phyloP scores from a whole-genome alignment of 805 yeast species.

The Candida germanica region DNA sequence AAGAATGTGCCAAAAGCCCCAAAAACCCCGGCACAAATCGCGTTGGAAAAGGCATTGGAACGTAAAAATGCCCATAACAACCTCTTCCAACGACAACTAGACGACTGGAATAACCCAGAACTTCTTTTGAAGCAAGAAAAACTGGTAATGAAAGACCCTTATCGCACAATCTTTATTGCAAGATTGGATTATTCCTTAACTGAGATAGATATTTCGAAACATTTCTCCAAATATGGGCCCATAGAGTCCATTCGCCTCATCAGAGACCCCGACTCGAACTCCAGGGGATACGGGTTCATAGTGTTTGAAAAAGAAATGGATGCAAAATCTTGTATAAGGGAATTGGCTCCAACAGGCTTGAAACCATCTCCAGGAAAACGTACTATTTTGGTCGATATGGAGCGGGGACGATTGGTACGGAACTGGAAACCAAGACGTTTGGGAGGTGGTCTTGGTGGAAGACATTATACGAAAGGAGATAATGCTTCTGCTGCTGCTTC shows the following conservation, averaged over 20 bases:
- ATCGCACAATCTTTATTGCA: constrained; percentile 72
- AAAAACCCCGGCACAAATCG: constrained; percentile 4
- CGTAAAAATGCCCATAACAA: constrained; percentile 7
- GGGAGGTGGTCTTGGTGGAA: constrained; percentile 94
- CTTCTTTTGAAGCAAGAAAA: constrained; percentile 28
- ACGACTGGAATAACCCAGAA: constrained; percentile 32
- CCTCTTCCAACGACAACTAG: constrained; percentile 22
- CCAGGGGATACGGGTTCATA: constrained; percentile 83
- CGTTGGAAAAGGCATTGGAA: not conserved
- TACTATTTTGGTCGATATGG: constrained; percentile 64
- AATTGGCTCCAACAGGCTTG: constrained; percentile 46
- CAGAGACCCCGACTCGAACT: constrained; percentile 41
- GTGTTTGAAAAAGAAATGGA: constrained; percentile 60
- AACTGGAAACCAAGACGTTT: constrained; percentile 72
- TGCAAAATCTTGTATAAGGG: constrained; percentile 60
- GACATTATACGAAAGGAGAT: constrained; percentile 51
- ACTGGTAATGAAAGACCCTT: constrained; percentile 55
- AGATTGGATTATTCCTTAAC: constrained; percentile 62
- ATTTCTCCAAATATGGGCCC: constrained; percentile 64
- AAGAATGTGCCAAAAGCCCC: constrained; percentile 3
- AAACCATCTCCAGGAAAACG: constrained; percentile 31
- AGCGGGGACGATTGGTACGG: constrained; percentile 62
- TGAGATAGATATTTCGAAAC: constrained; percentile 66
- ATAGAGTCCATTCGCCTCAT: constrained; percentile 52
- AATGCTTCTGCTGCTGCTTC: constrained; percentile 38